Evolutionary conservation across 495 filamentous ascomycete species (phyloP), one percentile per base, ranked within the genome.

Genomic region (Echria macrotheca): DNA sequence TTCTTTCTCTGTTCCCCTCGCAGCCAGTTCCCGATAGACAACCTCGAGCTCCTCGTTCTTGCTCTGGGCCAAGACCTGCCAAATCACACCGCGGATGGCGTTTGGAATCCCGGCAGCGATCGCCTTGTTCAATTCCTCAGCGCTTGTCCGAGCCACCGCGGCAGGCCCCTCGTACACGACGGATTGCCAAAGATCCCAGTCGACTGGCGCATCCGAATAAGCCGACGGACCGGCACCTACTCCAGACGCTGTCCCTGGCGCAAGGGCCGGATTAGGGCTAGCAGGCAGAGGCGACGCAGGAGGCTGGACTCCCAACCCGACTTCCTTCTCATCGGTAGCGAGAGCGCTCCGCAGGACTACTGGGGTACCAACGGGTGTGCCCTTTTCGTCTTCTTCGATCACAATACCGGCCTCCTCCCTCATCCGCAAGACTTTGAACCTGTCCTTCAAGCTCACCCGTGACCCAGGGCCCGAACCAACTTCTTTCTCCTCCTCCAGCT

Each of bases 111-210:
- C 93, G 40, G 86, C 84, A 29, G 93, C 87, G 49, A 97, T 96
- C 8, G 93, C 90, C 48, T 78, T 78, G 59, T 89, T 95, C 45
- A 99, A 69, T 57, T 96, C 91, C 47, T 91, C 86, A 3, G 90
- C 77, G 56, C 86, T 95, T 23, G 87, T 86, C 31, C 87, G 76
- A 22, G 86, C 86, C 50, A 96, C 82, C 7, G 88, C 91, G 25
- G 85, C 82, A 9, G 89, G 86, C 1, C 94, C 93, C 70, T 95
- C 84, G 54, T 96, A 89, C 24, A 99, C 93, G 1, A 99, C 85
- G 14, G 85, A 73, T 66, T 99, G 91, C 93, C 93, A 99, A 15
- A 99, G 69, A 66, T 97, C 94, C 93, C 93, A 99, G 60, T 99
- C 89, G 11, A 99, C 89, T 6, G 77, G 72, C 4, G 76, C 73